These are phyloP conservation scores for Trichoderma aggressivum DNA, from an alignment of 2,329 filamentous ascomycete genomes.

Conservation along the genomic window DNA sequence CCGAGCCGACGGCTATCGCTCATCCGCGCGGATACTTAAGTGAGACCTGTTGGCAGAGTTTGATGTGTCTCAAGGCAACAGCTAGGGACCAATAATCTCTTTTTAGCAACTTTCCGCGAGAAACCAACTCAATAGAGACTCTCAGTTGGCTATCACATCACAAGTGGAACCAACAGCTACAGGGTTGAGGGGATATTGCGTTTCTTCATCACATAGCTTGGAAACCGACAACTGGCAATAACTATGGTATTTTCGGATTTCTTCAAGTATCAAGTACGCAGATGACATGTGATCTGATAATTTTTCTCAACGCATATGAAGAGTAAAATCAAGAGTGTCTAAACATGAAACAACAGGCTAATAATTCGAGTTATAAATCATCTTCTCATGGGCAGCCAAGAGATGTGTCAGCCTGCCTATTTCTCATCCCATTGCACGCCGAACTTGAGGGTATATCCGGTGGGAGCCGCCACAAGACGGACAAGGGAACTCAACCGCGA, in stretches of 20 bases:
- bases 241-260: neutral
- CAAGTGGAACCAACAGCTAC: neutral
- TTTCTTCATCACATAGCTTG: neutral
- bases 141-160: neutral
- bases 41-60: neutral
- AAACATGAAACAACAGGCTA: neutral
- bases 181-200: neutral
- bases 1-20: neutral
- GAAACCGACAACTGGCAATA: neutral
- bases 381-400: neutral
- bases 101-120: neutral
- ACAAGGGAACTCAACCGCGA: neutral
- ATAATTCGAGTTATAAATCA: neutral
- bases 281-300: neutral
- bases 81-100: neutral
- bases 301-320: neutral
- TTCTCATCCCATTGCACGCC: neutral
- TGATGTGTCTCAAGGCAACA: neutral
- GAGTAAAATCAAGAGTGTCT: neutral
- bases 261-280: neutral
- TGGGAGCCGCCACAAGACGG: neutral
- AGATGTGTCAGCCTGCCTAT: neutral
- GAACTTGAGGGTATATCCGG: neutral
- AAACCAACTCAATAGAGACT: neutral
- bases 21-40: neutral